Conservation (phyloP, 2,329 filamentous ascomycete genomes). For the Cladosporium sp. region DNA sequence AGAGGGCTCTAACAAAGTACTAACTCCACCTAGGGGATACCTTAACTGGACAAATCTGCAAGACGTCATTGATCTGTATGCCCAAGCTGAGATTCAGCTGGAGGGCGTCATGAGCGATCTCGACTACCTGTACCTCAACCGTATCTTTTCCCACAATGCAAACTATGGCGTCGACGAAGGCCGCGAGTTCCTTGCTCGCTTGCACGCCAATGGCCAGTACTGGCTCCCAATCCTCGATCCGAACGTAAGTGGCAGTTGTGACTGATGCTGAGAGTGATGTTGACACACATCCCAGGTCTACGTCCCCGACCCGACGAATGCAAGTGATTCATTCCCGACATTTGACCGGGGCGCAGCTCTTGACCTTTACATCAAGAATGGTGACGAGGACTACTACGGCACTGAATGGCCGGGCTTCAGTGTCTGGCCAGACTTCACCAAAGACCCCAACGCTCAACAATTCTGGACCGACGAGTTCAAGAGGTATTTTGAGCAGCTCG, state of each 20-base stretch:
- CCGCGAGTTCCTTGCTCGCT: constrained; percentile 43
- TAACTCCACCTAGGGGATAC: constrained; percentile 34
- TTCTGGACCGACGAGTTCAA: constrained; percentile 23
- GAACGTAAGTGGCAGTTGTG: constrained; percentile 31
- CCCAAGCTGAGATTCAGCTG: constrained; percentile 43
- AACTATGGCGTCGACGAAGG: constrained; percentile 52
- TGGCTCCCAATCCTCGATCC: constrained; percentile 55
- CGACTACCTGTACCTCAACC: constrained; percentile 49
- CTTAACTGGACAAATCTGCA: constrained; percentile 54
- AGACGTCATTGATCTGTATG: constrained; percentile 47
- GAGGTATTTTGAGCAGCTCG: constrained; percentile 16
- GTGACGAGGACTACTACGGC: constrained; percentile 42
- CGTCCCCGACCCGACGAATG: constrained; percentile 61
- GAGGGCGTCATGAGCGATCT: constrained; percentile 37
- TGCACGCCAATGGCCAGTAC: constrained; percentile 49
- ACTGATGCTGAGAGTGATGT: no score
- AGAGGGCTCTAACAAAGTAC: constrained; percentile 41
- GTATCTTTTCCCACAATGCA: constrained; percentile 52
- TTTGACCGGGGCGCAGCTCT: constrained; percentile 47
- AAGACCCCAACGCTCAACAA: constrained; percentile 17
- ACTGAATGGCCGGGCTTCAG: constrained; percentile 15
- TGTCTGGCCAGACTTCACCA: constrained; percentile 10
- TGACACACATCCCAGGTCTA: constrained; percentile 41
- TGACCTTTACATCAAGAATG: constrained; percentile 47
- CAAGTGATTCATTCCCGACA: constrained; percentile 49